Base-by-base conservation (phyloP, 495 filamentous ascomycete species). In the Immersiella caudata region DNA sequence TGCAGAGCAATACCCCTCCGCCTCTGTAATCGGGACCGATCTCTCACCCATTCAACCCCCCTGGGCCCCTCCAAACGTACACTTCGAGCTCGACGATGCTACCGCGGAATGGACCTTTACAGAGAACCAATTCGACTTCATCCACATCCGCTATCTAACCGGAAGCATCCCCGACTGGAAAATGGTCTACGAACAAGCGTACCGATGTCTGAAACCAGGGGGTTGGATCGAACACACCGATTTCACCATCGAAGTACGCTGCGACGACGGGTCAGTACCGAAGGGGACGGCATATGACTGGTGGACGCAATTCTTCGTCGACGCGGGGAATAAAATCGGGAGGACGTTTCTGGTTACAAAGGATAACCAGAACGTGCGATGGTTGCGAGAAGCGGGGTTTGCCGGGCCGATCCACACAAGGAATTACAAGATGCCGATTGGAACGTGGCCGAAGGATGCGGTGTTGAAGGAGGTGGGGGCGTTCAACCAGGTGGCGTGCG, bases 61-160 rank as follows among this genome's bases (percentile, higher is more conserved):
- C 0, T 70, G 70, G 70, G 36, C 58, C 1, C 70, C 70, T 0
- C 64, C 70, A 6, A 72, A 72, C 52, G 49, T 35, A 36, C 79
- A 79, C 14, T 88, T 87, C 68, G 81, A 85, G 67, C 75, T 88
- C 21, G 85, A 87, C 63, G 85, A 88, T 68, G 81, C 83, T 64
- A 81, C 84, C 49, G 67, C 73, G 25, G 73, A 76, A 21, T 90
- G 86, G 87, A 76, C 81, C 0, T 88, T 80, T 71, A 65, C 76
- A 8, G 73, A 76, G 1, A 75, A 84, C 55, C 62, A 72, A 57
- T 91, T 91, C 69, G 90, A 91, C 77, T 88, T 86, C 67, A 80
- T 91, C 59, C 88, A 91, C 75, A 79, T 86, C 5, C 82, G 86
- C 26, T 76, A 79, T 14, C 71, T 90, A 35, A 81, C 82, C 60